Evolutionary conservation across 2,329 filamentous ascomycete species (phyloP).

Genomic region (Aspergillus novofumigatus): DNA sequence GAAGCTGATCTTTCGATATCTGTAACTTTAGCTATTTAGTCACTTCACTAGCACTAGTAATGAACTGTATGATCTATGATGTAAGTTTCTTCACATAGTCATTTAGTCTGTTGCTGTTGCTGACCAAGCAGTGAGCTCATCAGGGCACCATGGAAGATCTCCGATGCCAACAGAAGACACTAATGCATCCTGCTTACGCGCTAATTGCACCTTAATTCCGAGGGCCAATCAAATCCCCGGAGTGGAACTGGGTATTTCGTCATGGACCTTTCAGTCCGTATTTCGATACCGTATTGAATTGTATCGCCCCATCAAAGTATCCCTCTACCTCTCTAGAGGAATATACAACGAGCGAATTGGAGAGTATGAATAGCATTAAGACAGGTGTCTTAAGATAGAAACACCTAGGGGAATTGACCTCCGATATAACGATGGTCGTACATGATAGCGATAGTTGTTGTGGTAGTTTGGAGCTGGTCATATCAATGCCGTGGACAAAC

Average conservation of each 20-base stretch:
- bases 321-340: too few species aligned
- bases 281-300: neutral
- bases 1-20: slow-evolving; percentile 24
- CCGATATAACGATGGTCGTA: too few species aligned
- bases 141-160: neutral
- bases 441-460: too few species aligned
- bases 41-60: neutral
- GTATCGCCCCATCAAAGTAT: neutral
- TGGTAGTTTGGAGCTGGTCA: too few species aligned
- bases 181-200: slow-evolving; percentile 15
- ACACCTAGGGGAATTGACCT: too few species aligned
- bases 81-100: too few species aligned
- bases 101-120: neutral
- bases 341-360: neutral
- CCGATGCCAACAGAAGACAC: neutral
- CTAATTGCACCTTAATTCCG: slow-evolving; percentile 5
- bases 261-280: neutral
- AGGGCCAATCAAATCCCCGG: neutral
- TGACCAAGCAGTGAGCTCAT: neutral
- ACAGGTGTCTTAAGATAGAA: neutral
- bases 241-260: too few species aligned
- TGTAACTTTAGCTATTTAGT: slow-evolving; percentile 5
- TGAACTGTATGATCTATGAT: neutral
- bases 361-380: neutral
- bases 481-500: too few species aligned